phyloP scores from a whole-genome alignment of 805 yeast genomes.

The Isabelozyma rhagii region DNA sequence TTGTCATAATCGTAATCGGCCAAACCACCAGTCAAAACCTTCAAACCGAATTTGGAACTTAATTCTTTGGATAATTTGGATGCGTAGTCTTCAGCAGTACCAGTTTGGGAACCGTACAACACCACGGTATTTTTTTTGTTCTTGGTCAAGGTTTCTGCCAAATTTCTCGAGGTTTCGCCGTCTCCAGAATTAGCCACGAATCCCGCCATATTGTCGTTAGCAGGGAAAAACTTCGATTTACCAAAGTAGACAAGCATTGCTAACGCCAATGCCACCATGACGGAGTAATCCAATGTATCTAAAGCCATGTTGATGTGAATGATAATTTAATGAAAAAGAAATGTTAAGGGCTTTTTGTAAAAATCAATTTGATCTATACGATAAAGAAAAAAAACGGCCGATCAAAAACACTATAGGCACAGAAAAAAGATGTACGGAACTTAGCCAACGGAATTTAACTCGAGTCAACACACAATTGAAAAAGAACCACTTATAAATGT shows the following conservation, averaged over 20 bases:
- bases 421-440: neutral
- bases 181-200: slow-evolving; percentile 21
- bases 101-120: slow-evolving; percentile 94
- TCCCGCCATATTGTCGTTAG: slow-evolving; percentile 23
- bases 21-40: slow-evolving; percentile 81
- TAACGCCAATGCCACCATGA: slow-evolving; percentile 60
- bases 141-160: slow-evolving; percentile 52
- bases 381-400: slow-evolving; percentile 2
- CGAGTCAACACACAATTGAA: too few relatives aligned
- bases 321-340: neutral
- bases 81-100: slow-evolving; percentile 97
- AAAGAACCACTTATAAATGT: too few relatives aligned
- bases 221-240: slow-evolving; percentile 53
- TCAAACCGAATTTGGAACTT: slow-evolving; percentile 73
- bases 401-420: neutral
- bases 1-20: slow-evolving; percentile 86
- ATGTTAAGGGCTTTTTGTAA: neutral
- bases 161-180: slow-evolving; percentile 48
- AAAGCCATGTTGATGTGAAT: slow-evolving; percentile 43
- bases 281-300: slow-evolving; percentile 70
- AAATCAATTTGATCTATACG: neutral
- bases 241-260: slow-evolving; percentile 67
- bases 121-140: slow-evolving; percentile 75
- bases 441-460: too few relatives aligned
- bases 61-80: slow-evolving; percentile 87